Base-by-base conservation (phyloP, 495 filamentous ascomycete species). In the Penicillium goetzii region DNA sequence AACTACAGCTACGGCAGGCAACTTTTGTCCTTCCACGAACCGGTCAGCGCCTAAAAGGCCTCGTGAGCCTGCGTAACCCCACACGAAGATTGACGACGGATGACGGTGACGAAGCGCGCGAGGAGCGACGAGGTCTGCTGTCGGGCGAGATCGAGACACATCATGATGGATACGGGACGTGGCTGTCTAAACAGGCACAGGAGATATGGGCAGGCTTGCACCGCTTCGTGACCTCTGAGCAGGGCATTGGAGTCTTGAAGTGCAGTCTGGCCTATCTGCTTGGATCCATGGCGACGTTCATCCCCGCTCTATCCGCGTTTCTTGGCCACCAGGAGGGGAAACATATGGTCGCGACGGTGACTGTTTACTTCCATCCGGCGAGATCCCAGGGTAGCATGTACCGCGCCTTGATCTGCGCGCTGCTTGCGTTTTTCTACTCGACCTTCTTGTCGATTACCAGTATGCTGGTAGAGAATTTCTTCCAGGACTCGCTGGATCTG, bases 341-440 rank as follows among this genome's bases (percentile, higher is more conserved):
- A 74, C 95, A 98, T 76, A 88, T 98, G 79, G 93, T 97, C 41
- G 91, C 92, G 52, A 96, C 93, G 3, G 85, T 97, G 53, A 92
- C 90, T 21, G 93, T 97, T 11, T 99, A 97, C 68, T 99, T 98
- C 76, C 93, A 99, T 74, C 94, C 95, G n/a, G 92, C 93, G 14
- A 83, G 95, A 61, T 89, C 92, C 21, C 86, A 89, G 49, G 95
- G 95, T 5, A 93, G 91, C 74, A 97, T 97, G 93, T 86, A 88
- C 60, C 90, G 97, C 72, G 94, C 94, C 7, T 87, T 90, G 28
- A 72, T 96, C n/a, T 90, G 93, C 63, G 92, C 93, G 4, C 73
- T 90, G 55, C 78, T 89, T 25, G 94, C 93, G 1, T 92, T 97
- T 61, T 75, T 86, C 47, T 99, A 97, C 72, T 91, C 92, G 17